Conservation (phyloP, 495 filamentous ascomycete species). For the Amorphotheca resinae region DNA sequence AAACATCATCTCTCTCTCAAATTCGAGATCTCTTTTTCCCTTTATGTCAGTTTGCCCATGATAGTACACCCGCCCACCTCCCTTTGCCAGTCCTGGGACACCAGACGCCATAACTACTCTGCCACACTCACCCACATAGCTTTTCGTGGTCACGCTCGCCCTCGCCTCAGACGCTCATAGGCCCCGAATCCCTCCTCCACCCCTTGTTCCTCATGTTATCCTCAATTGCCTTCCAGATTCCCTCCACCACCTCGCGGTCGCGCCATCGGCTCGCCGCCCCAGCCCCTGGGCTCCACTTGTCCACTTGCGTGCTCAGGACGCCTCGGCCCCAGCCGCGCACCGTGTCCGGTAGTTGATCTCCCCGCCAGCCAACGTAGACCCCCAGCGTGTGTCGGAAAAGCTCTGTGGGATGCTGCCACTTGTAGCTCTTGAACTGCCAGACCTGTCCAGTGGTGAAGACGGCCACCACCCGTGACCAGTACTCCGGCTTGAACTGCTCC, state of each 20-base stretch:
- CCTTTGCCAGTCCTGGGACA: no score
- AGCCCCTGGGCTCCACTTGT: conserved; percentile 53
- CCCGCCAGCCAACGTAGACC: conserved; percentile 83
- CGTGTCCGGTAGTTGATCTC: conserved; percentile 62
- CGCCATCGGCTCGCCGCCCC: conserved; percentile 57
- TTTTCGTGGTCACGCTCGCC: background rate
- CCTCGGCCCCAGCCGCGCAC: conserved; percentile 78
- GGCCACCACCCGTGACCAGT: conserved; percentile 91
- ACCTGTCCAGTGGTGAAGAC: conserved; percentile 97
- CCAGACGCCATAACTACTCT: no score
- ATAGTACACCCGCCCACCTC: no score
- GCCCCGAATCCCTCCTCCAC: conserved; percentile 60
- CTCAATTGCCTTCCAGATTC: conserved; percentile 84
- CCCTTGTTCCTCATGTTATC: conserved; percentile 74
- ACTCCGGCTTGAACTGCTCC: conserved; percentile 93
- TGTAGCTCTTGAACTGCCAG: conserved; percentile 98
- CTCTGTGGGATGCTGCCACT: conserved; percentile 81
- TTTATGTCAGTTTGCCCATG: no score
- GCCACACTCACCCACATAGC: background rate
- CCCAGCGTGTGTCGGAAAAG: conserved; percentile 81
- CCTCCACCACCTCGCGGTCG: conserved; percentile 87
- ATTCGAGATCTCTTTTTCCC: no score
- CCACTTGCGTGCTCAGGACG: conserved; percentile 60
- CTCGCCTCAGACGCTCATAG: conserved; percentile 15
- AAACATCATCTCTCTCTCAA: no score